A percentile compares a stretch with the other conserved stretches of the same genome.
Evolutionary conservation across 805 yeast species (phyloP).

Genomic region (Kazachstania psychrophila): DNA sequence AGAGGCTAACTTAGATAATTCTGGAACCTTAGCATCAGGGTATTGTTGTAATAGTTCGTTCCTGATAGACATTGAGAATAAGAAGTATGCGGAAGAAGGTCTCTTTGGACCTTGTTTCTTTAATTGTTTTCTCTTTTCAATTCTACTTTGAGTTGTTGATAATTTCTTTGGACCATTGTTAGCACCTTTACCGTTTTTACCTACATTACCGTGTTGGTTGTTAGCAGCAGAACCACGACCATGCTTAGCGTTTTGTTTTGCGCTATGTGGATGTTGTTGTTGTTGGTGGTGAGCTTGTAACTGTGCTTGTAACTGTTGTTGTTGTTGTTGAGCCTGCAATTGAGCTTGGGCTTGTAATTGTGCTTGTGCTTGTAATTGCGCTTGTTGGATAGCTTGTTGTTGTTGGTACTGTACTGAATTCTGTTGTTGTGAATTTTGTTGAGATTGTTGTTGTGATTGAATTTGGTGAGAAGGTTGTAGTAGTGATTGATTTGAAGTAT

Average conservation of each 20-base stretch:
- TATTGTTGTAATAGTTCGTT: constrained; percentile 24
- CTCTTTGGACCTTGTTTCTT: constrained; percentile 32
- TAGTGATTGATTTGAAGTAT: constrained; percentile 17
- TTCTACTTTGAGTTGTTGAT: constrained; percentile 30
- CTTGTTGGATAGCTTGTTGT: constrained; percentile 9
- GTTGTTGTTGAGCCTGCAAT: constrained; percentile 2
- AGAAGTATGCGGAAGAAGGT: constrained; percentile 33
- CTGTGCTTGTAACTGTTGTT: constrained; percentile 3
- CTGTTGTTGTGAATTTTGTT: constrained; percentile 7
- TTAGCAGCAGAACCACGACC: not conserved
- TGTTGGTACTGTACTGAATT: constrained; percentile 3
- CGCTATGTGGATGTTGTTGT: constrained; percentile 1
- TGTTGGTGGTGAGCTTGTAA: constrained; percentile 1
- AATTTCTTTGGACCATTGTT: constrained; percentile 22
- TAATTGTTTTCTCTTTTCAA: constrained; percentile 29
- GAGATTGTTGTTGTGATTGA: constrained; percentile 7
- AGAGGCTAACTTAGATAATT: constrained; percentile 59
- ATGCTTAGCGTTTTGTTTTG: no score
- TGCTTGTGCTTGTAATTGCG: constrained; percentile 9
- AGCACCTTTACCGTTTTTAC: not conserved
- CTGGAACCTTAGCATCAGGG: constrained; percentile 32
- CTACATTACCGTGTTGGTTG: not conserved
- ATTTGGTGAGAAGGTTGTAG: constrained; percentile 7
- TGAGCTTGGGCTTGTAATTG: constrained; percentile 5
- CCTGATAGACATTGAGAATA: constrained; percentile 30